phyloP scores from a whole-genome alignment of 2,329 filamentous ascomycete species.

The Paecilomyces sp. region DNA sequence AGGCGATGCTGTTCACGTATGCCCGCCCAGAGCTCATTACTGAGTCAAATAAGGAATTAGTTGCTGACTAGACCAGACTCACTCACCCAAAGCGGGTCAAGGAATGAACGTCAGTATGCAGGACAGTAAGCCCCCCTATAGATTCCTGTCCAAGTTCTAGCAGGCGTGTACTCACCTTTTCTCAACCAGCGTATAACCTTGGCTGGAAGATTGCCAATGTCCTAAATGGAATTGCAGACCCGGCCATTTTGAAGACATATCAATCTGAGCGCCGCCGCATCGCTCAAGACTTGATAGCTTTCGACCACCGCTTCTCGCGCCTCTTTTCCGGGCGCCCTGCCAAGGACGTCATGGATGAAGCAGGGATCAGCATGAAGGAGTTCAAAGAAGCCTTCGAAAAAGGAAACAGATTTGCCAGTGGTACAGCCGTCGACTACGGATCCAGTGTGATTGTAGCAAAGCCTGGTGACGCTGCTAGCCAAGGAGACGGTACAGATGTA shows the following conservation, averaged over 20 bases:
- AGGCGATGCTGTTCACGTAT: constrained; percentile 56
- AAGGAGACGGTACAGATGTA: constrained; percentile 45
- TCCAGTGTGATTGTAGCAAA: constrained; percentile 52
- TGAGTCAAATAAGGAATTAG: constrained; percentile 58
- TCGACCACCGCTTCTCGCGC: constrained; percentile 52
- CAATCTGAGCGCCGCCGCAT: constrained; percentile 50
- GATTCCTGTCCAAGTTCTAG: not conserved
- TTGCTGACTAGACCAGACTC: not conserved
- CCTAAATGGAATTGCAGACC: constrained; percentile 34
- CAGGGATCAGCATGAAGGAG: constrained; percentile 55
- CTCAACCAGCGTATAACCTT: constrained; percentile 42
- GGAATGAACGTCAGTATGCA: constrained; percentile 45
- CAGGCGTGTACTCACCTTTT: not conserved
- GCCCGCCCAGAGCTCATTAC: constrained; percentile 28
- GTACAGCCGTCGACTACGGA: constrained; percentile 53
- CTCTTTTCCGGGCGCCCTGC: constrained; percentile 53
- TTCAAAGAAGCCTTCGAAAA: constrained; percentile 57
- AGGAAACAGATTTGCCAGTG: constrained; percentile 54
- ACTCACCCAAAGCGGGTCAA: constrained; percentile 3
- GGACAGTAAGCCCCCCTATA: constrained; percentile 35
- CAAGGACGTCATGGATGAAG: constrained; percentile 53
- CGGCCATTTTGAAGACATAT: constrained; percentile 45
- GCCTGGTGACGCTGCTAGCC: constrained; percentile 33
- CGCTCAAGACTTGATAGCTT: constrained; percentile 59
- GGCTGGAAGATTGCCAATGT: constrained; percentile 51